Evolutionary conservation across 2,329 filamentous ascomycete genomes (phyloP).

Genomic region (Conoideocrella luteorostrata): DNA sequence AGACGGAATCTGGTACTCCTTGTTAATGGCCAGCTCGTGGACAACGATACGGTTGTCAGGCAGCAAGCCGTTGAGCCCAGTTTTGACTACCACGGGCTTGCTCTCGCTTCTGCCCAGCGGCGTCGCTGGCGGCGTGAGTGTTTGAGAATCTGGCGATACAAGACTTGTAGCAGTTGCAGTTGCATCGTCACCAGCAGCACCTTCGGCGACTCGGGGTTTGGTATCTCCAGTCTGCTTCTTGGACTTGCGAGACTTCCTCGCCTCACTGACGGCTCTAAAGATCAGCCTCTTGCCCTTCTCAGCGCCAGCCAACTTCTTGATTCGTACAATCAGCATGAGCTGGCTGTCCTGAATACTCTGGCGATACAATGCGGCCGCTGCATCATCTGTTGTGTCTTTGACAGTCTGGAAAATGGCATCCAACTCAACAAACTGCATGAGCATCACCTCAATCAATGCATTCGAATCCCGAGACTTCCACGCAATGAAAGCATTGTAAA

Average conservation of each 20-base stretch:
- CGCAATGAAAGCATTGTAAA: constrained; percentile 71
- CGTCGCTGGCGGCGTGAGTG: constrained; percentile 48
- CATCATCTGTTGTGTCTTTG: constrained; percentile 68
- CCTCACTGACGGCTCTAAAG: constrained; percentile 66
- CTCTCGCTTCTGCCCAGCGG: constrained; percentile 34
- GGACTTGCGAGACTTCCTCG: constrained; percentile 55
- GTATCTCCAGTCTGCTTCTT: constrained; percentile 65
- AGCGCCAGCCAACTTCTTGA: constrained; percentile 69
- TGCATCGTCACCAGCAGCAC: constrained; percentile 30
- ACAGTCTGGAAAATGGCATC: constrained; percentile 80
- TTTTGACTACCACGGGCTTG: constrained; percentile 29
- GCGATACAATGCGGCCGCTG: constrained; percentile 68
- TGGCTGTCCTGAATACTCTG: constrained; percentile 78
- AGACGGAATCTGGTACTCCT: constrained; percentile 65
- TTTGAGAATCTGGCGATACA: constrained; percentile 38
- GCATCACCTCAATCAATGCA: constrained; percentile 74
- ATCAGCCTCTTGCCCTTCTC: constrained; percentile 67
- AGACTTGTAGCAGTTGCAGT: constrained; percentile 28
- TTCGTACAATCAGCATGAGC: constrained; percentile 69
- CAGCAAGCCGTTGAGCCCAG: constrained; percentile 47
- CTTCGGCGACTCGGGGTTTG: constrained; percentile 59
- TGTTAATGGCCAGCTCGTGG: constrained; percentile 75
- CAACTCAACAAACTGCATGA: constrained; percentile 78
- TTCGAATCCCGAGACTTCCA: constrained; percentile 80
- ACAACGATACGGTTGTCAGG: constrained; percentile 70